Evolutionary conservation across 208 protist genomes (phyloP).

Genomic region (Leishmania major): DNA sequence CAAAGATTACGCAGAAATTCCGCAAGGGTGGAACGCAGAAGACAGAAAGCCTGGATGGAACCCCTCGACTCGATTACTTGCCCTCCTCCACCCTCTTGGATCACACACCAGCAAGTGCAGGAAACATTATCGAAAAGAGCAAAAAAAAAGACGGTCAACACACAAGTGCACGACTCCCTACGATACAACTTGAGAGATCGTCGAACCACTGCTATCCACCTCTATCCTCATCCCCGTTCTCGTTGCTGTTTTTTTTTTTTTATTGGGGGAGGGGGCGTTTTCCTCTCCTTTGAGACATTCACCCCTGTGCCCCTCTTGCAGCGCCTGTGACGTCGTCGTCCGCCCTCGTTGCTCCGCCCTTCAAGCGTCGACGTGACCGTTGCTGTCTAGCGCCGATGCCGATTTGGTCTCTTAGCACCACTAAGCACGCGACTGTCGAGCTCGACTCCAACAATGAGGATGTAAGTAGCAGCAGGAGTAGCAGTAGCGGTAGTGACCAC

Average conservation of each 20-base stretch:
- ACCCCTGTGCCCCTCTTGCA: not conserved
- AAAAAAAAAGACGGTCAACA: not conserved
- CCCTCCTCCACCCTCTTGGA: not conserved
- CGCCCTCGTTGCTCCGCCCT: not conserved
- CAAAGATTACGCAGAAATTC: not conserved
- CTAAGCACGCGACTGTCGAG: slow-evolving; percentile 13
- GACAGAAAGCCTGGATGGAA: not conserved
- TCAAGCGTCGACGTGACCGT: not conserved
- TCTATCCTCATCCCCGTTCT: not conserved
- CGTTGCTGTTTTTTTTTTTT: not conserved
- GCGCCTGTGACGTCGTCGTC: not conserved
- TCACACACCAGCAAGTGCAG: not conserved
- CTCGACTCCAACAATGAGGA: slow-evolving; percentile 25
- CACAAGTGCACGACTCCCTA: not conserved
- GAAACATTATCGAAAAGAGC: no score
- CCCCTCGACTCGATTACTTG: not conserved
- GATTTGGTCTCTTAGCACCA: slow-evolving; percentile 11
- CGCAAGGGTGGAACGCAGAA: not conserved
- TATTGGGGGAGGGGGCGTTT: not conserved
- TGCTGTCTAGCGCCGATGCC: slow-evolving; percentile 6
- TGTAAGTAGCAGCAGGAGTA: slow-evolving; percentile 13
- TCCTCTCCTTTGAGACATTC: not conserved
- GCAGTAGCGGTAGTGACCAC: slow-evolving; percentile 1
- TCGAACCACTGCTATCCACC: not conserved
- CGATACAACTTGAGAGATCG: not conserved